Percentiles rank a stretch among this genome's conserved stretches.
These are phyloP conservation scores for Aspergillus wentii DNA, from an alignment of 495 filamentous ascomycete species.

Conservation along the genomic window DNA sequence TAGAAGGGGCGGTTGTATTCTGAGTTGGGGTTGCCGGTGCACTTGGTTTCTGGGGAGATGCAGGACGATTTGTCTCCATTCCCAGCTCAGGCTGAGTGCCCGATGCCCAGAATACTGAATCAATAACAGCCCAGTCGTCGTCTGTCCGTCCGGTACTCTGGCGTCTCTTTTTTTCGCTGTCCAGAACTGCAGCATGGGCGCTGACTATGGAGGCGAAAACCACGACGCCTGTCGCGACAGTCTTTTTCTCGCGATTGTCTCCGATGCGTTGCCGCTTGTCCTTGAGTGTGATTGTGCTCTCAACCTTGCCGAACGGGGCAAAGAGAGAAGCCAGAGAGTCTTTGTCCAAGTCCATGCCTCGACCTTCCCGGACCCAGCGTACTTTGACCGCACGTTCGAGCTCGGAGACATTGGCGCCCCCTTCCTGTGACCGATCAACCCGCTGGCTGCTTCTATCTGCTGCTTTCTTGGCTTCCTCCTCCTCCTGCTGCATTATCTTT, in stretches of 20 bases:
- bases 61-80: constrained; percentile 2
- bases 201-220: constrained; percentile 56
- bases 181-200: constrained; percentile 55
- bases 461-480: constrained; percentile 26
- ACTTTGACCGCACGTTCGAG: constrained; percentile 57
- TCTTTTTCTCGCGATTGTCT: constrained; percentile 50
- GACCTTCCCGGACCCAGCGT: constrained; percentile 50
- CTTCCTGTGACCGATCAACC: constrained; percentile 37
- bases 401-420: constrained; percentile 45
- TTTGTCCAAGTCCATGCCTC: constrained; percentile 36
- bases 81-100: constrained; percentile 45
- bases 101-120: constrained; percentile 54
- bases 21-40: constrained; percentile 15
- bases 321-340: constrained; percentile 43
- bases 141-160: constrained; percentile 15
- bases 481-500: constrained; percentile 31
- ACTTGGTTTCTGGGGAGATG: constrained; percentile 9
- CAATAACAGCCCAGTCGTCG: constrained; percentile 41
- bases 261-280: constrained; percentile 48
- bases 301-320: constrained; percentile 50
- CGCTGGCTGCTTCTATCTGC: constrained; percentile 29
- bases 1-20: constrained; percentile 11
- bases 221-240: constrained; percentile 48
- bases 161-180: constrained; percentile 40
- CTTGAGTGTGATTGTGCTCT: constrained; percentile 49